Evolutionary conservation across 2,329 filamentous ascomycete genomes (phyloP), one percentile per base, ranked within the genome.

Genomic region (Karstenula rhodostoma): DNA sequence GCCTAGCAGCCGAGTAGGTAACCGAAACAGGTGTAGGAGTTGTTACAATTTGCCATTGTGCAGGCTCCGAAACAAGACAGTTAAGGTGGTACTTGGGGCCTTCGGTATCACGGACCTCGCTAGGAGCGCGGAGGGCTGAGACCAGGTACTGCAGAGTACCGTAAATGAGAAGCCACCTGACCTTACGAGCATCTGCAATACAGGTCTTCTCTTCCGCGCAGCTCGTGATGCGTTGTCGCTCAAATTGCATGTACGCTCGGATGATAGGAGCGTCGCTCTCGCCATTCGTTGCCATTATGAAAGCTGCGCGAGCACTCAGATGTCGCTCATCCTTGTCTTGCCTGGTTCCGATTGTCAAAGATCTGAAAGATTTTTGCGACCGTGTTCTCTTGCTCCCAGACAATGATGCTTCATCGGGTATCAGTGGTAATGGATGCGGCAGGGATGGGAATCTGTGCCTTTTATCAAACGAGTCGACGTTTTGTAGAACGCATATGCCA

Each of bases 91-190:
- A 94, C 0, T 82, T 79, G 1, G 87, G 82, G 15, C 80, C 81
- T 1, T 83, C 80, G 0, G 81, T 79, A 57, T 90, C 85, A 17
- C 82, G 81, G 29, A 92, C 87, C 67, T 91, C 87, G 5, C 80
- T 72, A 0, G 91, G 89, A 0, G 85, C 81, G 35, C 84, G 80
- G 0, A 87, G 89, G 40, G 88, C 87, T 56, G 86, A 86, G 10
- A 85, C 83, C 1, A 95, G 82, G n/a, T 88, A 89, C 73, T 95
- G 92, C 58, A 92, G 84, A 3, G 87, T 84, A 19, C 87, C 85
- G 69, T 94, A 94, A 7, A 94, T 84, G 37, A 94, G 73, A 32
- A 94, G 86, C 91, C 91, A 95, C 42, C 91, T 84, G 17, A 93
- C 85, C 75, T 93, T 94, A 43, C 92, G 87, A 1, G 87, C 90